Conservation (phyloP, 495 filamentous ascomycete genomes). For the Collariella sp. region DNA sequence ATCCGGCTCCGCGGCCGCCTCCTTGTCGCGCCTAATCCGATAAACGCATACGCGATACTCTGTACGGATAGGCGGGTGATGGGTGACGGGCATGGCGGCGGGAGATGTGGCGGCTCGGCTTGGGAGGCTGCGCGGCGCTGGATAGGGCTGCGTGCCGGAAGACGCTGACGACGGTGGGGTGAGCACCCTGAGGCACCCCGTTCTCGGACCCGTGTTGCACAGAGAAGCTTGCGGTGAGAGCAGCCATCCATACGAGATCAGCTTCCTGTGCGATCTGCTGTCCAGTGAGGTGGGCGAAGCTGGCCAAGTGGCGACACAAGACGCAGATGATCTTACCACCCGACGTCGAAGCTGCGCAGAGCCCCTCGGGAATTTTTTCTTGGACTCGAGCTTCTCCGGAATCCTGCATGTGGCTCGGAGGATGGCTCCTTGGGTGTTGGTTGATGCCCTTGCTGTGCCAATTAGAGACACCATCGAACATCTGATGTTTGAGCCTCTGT, state of each 20-base stretch:
- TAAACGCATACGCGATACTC: neutral
- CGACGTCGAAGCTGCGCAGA: neutral
- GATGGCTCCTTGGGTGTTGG: neutral
- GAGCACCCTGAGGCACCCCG: too few species aligned
- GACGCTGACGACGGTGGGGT: too few species aligned
- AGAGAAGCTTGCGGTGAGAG: neutral
- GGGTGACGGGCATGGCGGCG: neutral
- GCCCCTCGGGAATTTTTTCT: neutral
- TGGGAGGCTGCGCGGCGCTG: neutral
- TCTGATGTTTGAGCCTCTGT: neutral
- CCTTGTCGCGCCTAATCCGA: neutral
- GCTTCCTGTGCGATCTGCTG: neutral
- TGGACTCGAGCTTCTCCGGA: neutral
- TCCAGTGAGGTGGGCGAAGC: neutral
- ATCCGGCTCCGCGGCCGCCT: neutral
- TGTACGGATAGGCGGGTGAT: neutral
- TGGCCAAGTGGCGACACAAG: slow-evolving; percentile 1
- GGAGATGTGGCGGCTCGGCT: neutral
- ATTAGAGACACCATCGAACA: neutral
- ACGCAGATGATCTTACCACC: neutral
- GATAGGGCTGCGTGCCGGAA: too few species aligned
- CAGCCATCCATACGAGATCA: neutral
- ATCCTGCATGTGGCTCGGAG: slow-evolving; percentile 2
- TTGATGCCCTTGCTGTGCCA: neutral
- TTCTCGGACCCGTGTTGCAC: too few species aligned